Base-by-base conservation (phyloP, 148 eudicot genomes). In the Salicornia ramosissima region DNA sequence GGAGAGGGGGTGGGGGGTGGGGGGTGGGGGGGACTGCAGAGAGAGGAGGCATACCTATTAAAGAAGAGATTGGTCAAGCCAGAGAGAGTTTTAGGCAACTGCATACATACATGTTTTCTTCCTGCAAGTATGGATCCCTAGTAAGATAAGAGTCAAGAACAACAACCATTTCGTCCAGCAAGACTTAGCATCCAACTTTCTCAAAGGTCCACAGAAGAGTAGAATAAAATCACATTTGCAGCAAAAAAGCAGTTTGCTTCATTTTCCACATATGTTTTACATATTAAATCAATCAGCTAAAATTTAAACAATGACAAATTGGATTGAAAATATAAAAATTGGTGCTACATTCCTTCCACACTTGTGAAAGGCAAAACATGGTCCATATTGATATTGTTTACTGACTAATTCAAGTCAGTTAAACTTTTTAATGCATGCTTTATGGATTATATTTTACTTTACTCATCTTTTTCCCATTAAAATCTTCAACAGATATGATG, bases 51-150 rank as follows among this genome's bases (percentile, higher is more conserved):
- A 42, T 66, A 88, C 96, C 90, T 86, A 73, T 88, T 88, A 67
- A 93, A 90, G 52, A 90, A 71, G 64, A 93, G 80, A 82, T 88
- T 77, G 21, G 88, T 80, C 70, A 93, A 64, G 71, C 85, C 83
- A 62, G 86, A 81, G 25, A 90, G 78, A 21, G 82, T 68, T 81
- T 82, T 93, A 8, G 89, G 80, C 60, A 76, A 78, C 71, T 85
- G 85, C 95, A 87, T 82, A 19, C 71, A 81, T 0, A 80, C 82
- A 72, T 76, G 85, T 67, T 73, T 79, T 64, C 81, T 74, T 76
- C 96, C 94, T 90, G 87, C 65, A 60, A 47, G 45, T 26, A 68
- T 25, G 15, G 75, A 39, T 19, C 29, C 7, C 64, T 10, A 31
- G 40, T 50, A 75, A 10, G 36, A 21, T 14, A 21, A 73, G 8